Conservation (phyloP, 2,329 filamentous ascomycete species). For the Sphaerulina populicola region DNA sequence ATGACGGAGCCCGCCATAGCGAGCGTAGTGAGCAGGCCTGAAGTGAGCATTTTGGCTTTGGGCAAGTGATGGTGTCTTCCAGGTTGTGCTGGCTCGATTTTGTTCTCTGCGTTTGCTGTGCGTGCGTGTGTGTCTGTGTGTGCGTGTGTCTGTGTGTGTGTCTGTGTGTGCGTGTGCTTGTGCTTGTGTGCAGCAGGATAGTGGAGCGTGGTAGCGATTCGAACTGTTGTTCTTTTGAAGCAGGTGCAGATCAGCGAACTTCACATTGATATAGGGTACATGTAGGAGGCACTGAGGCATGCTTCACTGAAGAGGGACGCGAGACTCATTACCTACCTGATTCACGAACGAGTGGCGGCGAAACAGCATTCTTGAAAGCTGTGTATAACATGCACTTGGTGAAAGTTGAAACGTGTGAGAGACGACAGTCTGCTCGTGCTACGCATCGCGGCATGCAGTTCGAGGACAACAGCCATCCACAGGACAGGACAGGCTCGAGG, state of each 20-base stretch:
- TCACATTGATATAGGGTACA: not conserved
- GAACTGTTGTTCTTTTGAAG: not conserved
- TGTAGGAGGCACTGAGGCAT: not conserved
- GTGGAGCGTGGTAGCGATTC: not conserved
- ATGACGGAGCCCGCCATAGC: conserved; percentile 1
- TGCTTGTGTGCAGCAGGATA: not conserved
- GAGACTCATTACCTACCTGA: conserved; percentile 1
- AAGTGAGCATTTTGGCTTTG: conserved; percentile 4
- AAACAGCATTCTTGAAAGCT: not conserved
- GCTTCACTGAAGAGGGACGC: not conserved
- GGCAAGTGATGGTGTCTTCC: not conserved
- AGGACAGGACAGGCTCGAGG: not conserved
- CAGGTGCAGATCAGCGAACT: not conserved
- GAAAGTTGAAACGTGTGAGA: conserved; percentile 5
- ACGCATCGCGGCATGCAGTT: too few relatives aligned
- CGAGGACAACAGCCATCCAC: not conserved
- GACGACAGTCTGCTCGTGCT: too few relatives aligned
- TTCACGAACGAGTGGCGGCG: not conserved
- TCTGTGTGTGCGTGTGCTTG: not conserved
- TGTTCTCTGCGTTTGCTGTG: not conserved
- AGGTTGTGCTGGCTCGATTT: not conserved
- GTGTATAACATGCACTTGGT: not conserved
- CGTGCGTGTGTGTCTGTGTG: too few relatives aligned
- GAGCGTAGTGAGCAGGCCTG: conserved; percentile 2
- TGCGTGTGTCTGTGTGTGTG: too few relatives aligned